Conservation (phyloP, 768 basidiomycete genomes). For the Leccinum subtestaceum region DNA sequence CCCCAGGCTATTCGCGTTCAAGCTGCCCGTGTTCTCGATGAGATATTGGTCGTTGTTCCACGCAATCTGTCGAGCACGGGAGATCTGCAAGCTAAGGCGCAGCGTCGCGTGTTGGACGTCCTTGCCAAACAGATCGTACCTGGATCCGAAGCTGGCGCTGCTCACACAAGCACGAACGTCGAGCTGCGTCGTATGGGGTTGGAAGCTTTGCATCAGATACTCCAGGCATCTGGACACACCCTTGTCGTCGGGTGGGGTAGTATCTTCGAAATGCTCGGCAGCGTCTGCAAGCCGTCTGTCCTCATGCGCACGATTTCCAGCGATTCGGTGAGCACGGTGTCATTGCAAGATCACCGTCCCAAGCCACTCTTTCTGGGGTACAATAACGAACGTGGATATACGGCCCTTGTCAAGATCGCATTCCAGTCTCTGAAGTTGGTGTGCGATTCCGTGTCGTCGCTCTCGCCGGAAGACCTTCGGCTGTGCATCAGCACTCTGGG, state of each 20-base stretch:
- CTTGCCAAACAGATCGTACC: conserved; percentile 75
- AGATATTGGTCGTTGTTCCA: conserved; percentile 75
- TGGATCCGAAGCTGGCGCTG: conserved; percentile 36
- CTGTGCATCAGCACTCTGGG: conserved; percentile 89
- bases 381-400: conserved; percentile 66
- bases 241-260: conserved; percentile 90
- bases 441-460: conserved; percentile 84
- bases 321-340: conserved; percentile 43
- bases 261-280: conserved; percentile 89
- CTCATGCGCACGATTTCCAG: conserved; percentile 36
- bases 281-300: conserved; percentile 68
- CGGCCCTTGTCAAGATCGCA: conserved; percentile 80
- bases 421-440: conserved; percentile 93
- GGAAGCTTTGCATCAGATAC: conserved; percentile 84
- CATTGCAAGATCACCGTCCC: conserved; percentile 38
- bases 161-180: conserved; percentile 49
- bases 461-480: conserved; percentile 78
- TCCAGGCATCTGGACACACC: conserved; percentile 90
- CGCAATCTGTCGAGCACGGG: conserved; percentile 60
- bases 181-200: conserved; percentile 87
- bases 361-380: conserved; percentile 52
- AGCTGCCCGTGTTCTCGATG: conserved; percentile 83
- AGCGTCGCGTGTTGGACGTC: conserved; percentile 81
- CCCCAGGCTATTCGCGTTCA: conserved; percentile 82
- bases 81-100: conserved; percentile 67